Conservation (phyloP, 805 yeast genomes). For the Dipodascopsis tothii region DNA sequence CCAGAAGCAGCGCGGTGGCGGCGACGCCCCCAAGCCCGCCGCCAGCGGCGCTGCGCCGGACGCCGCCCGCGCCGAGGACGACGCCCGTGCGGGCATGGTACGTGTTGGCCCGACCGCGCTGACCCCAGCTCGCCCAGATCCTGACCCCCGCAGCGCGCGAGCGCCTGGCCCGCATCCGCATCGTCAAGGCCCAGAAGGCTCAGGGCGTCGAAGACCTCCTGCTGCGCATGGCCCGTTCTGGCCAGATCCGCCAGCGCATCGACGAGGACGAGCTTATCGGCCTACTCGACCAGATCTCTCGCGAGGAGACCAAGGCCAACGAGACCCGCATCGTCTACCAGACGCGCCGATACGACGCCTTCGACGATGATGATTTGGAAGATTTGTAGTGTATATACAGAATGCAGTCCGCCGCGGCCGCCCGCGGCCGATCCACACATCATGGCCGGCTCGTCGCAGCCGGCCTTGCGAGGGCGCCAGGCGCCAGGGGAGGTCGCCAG, state of each 20-base stretch:
- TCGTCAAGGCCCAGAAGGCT: slow-evolving; percentile 89
- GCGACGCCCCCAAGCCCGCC: slow-evolving; percentile 3
- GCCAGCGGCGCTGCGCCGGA: slow-evolving; percentile 9
- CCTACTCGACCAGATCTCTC: slow-evolving; percentile 72
- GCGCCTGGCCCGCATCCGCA: slow-evolving; percentile 71
- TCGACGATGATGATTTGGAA: slow-evolving; percentile 9
- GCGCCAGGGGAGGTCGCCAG: too few relatives aligned
- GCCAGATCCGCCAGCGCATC: slow-evolving; percentile 67
- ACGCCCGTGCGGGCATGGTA: slow-evolving; percentile 33
- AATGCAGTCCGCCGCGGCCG: too few relatives aligned
- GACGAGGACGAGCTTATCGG: slow-evolving; percentile 75
- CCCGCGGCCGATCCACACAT: background rate
- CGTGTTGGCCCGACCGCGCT: slow-evolving; percentile 4
- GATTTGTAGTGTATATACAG: too few relatives aligned
- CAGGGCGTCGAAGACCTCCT: slow-evolving; percentile 77
- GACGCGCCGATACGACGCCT: slow-evolving; percentile 14
- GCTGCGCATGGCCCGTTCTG: slow-evolving; percentile 62
- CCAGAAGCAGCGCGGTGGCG: slow-evolving; percentile 39
- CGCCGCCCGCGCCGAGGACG: slow-evolving; percentile 30
- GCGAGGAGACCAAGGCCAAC: slow-evolving; percentile 49
- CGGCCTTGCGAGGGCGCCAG: too few relatives aligned
- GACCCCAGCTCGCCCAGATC: slow-evolving; percentile 50
- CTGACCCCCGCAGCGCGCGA: slow-evolving; percentile 81
- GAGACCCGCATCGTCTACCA: slow-evolving; percentile 54
- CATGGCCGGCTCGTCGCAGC: background rate